Percentiles rank a stretch among this genome's conserved stretches.
These are phyloP conservation scores for Tolypocladium inflatum DNA, from an alignment of 2,329 filamentous ascomycete species.

Conservation along the genomic window DNA sequence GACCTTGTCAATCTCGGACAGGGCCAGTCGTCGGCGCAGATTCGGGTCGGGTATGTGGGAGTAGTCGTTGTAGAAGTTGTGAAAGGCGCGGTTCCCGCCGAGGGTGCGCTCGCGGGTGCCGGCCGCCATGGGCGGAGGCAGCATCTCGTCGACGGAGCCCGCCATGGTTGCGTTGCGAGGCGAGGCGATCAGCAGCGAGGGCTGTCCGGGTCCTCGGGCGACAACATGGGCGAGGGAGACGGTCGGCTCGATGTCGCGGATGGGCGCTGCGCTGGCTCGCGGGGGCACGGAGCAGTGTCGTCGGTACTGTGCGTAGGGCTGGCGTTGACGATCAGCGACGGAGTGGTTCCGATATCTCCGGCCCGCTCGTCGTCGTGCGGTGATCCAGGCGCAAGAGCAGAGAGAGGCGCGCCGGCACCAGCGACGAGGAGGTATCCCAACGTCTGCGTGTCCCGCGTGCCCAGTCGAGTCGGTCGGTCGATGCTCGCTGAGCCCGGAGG, in stretches of 20 bases:
- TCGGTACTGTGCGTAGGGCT: neutral
- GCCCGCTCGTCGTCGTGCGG: neutral
- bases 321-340: neutral
- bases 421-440: neutral
- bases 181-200: slow-evolving; percentile 3
- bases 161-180: slow-evolving; percentile 14
- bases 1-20: slow-evolving; percentile 73
- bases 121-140: slow-evolving; percentile 30
- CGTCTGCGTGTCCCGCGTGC: neutral
- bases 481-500: neutral
- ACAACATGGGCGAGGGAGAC: slow-evolving; percentile 14
- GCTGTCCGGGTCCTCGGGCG: slow-evolving; percentile 7
- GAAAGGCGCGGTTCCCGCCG: slow-evolving; percentile 60
- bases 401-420: neutral
- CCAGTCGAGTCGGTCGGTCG: neutral
- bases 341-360: neutral
- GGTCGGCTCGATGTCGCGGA: neutral
- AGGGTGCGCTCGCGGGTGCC: slow-evolving; percentile 31
- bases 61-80: slow-evolving; percentile 66
- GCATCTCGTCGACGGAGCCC: slow-evolving; percentile 24
- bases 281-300: neutral
- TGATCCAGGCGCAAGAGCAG: neutral
- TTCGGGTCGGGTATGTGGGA: slow-evolving; percentile 63
- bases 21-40: slow-evolving; percentile 62
- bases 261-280: neutral